phyloP scores from a whole-genome alignment of 73 alveolate genomes.

The Paramecium tetraurelia region DNA sequence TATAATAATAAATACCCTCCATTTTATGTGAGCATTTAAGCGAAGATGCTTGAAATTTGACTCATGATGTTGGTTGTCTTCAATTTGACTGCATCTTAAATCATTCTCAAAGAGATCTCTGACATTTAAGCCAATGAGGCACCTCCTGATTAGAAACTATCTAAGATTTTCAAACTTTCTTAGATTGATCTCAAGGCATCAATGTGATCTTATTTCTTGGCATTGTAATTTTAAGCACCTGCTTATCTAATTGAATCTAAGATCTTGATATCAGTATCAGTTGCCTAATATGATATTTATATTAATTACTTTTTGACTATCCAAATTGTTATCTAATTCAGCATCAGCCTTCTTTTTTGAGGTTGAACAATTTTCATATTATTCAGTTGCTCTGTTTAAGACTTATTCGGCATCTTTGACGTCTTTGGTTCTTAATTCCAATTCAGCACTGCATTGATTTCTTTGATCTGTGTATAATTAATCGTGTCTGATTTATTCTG shows the following conservation, averaged over 20 bases:
- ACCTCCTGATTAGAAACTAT: conserved; percentile 49
- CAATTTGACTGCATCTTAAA: conserved; percentile 38
- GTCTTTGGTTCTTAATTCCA: conserved; percentile 40
- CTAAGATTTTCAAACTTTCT: conserved; percentile 43
- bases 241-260: conserved; percentile 36
- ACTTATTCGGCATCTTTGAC: conserved; percentile 55
- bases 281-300: neutral
- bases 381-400: conserved; percentile 46
- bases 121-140: conserved; percentile 52
- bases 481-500: conserved; percentile 50
- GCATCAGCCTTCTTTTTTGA: conserved; percentile 54
- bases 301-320: neutral
- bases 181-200: conserved; percentile 47
- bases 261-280: conserved; percentile 52
- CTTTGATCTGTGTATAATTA: conserved; percentile 26
- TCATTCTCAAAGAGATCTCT: conserved; percentile 32
- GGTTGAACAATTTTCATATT: conserved; percentile 45
- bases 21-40: conserved; percentile 46
- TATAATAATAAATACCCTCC: neutral
- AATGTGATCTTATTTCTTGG: conserved; percentile 48
- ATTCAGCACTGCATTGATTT: conserved; percentile 27
- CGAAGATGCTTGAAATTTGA: conserved; percentile 34
- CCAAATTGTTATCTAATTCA: conserved; percentile 50
- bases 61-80: conserved; percentile 29
- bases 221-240: conserved; percentile 24